Percentiles rank a stretch among this genome's conserved stretches.
Conservation (phyloP, 495 filamentous ascomycete species). For the Penicillium coffeae region DNA sequence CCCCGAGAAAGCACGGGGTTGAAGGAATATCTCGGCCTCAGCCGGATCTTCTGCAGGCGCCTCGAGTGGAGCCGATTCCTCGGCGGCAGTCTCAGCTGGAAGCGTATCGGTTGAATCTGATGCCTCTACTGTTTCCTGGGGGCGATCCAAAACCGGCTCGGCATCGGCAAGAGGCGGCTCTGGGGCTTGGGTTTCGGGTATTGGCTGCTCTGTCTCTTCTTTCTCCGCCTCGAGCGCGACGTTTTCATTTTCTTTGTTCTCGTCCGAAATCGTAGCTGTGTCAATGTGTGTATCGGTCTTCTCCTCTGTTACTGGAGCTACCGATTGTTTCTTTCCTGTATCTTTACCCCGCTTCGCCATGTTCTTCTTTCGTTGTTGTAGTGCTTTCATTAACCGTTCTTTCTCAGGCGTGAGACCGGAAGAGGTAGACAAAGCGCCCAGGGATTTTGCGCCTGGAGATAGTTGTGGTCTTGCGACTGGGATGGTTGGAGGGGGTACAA, state of each 20-base stretch:
- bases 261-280: conserved; percentile 5
- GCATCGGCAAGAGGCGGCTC: neutral
- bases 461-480: conserved; percentile 44
- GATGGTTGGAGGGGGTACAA: conserved; percentile 47
- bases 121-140: neutral
- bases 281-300: conserved; percentile 6
- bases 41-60: neutral
- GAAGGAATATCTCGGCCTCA: neutral
- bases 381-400: conserved; percentile 84
- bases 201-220: conserved; percentile 1
- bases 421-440: conserved; percentile 45
- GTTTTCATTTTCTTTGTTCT: conserved; percentile 34
- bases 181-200: neutral
- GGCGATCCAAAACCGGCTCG: neutral
- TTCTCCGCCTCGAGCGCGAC: conserved; percentile 7
- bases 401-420: conserved; percentile 82
- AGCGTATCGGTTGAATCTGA: neutral
- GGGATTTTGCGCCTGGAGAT: conserved; percentile 51
- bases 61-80: neutral
- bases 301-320: conserved; percentile 13
- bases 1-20: neutral
- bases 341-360: conserved; percentile 46
- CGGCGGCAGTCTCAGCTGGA: neutral
- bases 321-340: conserved; percentile 25
- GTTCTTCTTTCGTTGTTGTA: conserved; percentile 82